These are phyloP conservation scores for Mycena albidolilacea DNA, from an alignment of 768 basidiomycete species.

Conservation along the genomic window DNA sequence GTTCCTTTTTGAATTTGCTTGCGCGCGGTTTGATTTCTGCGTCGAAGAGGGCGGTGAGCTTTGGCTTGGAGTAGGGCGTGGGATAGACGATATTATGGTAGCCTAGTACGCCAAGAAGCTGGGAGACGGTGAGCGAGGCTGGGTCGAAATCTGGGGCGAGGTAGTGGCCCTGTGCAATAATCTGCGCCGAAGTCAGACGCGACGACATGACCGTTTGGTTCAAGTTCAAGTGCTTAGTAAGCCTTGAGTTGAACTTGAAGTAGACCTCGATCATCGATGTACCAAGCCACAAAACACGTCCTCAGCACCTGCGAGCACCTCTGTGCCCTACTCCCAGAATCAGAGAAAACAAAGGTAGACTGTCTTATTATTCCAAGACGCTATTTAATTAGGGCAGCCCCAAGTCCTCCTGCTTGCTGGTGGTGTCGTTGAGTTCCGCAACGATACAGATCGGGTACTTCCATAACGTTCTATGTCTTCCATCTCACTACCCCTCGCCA, in stretches of 20 bases:
- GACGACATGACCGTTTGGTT: conserved; percentile 72
- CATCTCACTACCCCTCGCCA: too few species aligned
- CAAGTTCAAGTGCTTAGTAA: conserved; percentile 2
- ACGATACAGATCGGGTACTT: conserved; percentile 81
- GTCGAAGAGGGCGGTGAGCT: conserved; percentile 83
- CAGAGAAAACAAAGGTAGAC: conserved; percentile 68
- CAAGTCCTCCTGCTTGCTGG: conserved; percentile 81
- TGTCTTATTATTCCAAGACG: background rate
- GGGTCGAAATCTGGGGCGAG: conserved; percentile 86
- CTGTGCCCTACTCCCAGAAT: conserved; percentile 60
- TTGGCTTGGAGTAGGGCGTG: conserved; percentile 82
- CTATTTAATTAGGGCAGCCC: conserved; percentile 57
- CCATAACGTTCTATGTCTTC: too few species aligned
- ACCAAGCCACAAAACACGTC: conserved; percentile 63
- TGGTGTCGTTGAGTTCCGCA: conserved; percentile 72
- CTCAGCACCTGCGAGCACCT: conserved; percentile 69
- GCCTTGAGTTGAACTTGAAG: too few species aligned
- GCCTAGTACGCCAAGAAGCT: conserved; percentile 82
- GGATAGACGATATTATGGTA: conserved; percentile 85
- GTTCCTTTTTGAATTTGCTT: conserved; percentile 72
- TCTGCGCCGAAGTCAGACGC: conserved; percentile 82
- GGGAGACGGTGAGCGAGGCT: conserved; percentile 80
- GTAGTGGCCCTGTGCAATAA: conserved; percentile 83
- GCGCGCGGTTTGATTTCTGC: conserved; percentile 78
- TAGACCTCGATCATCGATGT: conserved; percentile 13